Evolutionary conservation across 441 rosid species (phyloP).

Genomic region (Brassica hybrid): DNA sequence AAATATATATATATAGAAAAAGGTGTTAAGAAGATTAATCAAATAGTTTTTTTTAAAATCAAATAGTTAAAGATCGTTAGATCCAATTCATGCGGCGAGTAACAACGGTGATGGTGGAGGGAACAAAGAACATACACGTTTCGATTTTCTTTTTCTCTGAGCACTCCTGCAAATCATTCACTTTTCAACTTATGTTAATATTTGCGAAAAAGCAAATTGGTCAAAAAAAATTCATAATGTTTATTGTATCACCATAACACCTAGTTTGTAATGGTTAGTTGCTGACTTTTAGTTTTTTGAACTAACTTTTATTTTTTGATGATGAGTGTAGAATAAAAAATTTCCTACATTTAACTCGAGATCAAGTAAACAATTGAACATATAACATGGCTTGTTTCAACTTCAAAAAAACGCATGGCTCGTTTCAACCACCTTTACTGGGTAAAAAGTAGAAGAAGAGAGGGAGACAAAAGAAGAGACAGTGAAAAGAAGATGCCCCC

Average conservation of each 20-base stretch:
- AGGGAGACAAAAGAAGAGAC: background rate
- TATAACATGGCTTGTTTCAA: background rate
- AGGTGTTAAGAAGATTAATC: too few species aligned
- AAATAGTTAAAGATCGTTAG: background rate
- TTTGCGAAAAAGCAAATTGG: background rate
- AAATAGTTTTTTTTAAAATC: too few species aligned
- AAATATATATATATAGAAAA: too few species aligned
- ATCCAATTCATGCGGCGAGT: background rate
- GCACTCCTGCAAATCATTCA: background rate
- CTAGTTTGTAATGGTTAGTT: background rate
- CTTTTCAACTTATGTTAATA: background rate
- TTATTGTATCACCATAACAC: background rate
- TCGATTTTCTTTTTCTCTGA: background rate
- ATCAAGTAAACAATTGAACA: background rate
- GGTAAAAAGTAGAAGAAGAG: background rate
- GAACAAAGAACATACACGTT: background rate
- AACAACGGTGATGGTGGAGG: background rate
- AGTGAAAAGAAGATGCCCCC: background rate
- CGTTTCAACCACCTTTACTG: background rate
- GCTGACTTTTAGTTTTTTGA: background rate
- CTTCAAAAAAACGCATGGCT: background rate
- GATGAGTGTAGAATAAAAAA: background rate
- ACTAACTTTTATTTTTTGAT: background rate
- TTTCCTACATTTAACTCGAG: background rate
- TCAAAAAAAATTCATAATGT: background rate